Evolutionary conservation across 495 filamentous ascomycete genomes (phyloP), one percentile per base, ranked within the genome.

Genomic region (Talaromyces nanjingensis): DNA sequence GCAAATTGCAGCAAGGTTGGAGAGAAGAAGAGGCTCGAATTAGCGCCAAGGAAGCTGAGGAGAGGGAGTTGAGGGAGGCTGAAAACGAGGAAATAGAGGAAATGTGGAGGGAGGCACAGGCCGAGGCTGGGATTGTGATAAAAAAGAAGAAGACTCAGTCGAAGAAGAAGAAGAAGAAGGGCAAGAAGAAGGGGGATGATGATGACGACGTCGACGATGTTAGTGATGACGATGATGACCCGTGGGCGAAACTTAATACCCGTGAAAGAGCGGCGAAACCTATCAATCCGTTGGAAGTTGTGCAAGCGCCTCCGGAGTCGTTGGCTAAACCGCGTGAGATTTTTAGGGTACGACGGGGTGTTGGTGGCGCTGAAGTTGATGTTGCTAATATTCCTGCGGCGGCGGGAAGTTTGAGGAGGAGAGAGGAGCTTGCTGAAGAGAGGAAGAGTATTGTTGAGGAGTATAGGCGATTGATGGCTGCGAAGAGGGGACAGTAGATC

Each of bases 1-100:
- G 89, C 60, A 86, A 86, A 69, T 76, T 96, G 74, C 91, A 96
- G 72, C 80, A 77, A 29, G 86, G 90, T 52, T 96, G 93, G 93
- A 82, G 91, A 42, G 84, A 87, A 68, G 86, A 91, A 39, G 86
- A 90, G 45, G 88, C 86, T 62, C 83, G 81, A 68, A 74, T 81
- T 25, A 85, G 87, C 65, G 77, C 84, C 64, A 79, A 79, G 24
- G 90, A 91, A 66, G 87, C 89, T 60, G 84, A 84, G 64, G 85
- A 87, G 65, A 71, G 82, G n/a, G 81, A 86, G 67, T 84, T 87
- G 59, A 78, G 83, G 14, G 84, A 83, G 63, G 73, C 70, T 0
- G 76, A 76, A 53, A 74, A 79, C 74, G 83, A 84, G 45, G 83
- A 82, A 60, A 70, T 82, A 55, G 58, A 78, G 62, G 73, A 76